These are phyloP conservation scores for Fusarium liriodendri DNA, from an alignment of 2,329 filamentous ascomycete species.

Conservation along the genomic window DNA sequence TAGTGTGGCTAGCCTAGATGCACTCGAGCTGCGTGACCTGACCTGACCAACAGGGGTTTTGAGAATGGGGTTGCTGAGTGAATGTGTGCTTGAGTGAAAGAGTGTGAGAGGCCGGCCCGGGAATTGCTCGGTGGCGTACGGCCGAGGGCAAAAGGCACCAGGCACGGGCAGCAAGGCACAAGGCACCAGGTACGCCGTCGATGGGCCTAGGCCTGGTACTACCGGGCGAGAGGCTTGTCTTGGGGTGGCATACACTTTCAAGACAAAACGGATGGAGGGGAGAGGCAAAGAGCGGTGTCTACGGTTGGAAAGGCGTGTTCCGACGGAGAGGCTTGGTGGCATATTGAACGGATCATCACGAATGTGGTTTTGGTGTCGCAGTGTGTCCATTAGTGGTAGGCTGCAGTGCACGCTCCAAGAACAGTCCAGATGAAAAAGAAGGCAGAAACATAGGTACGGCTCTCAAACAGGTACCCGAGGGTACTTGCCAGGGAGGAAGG, in stretches of 20 bases:
- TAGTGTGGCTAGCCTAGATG: slow-evolving; percentile 12
- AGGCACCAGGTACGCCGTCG: slow-evolving; percentile 25
- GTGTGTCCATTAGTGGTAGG: background rate
- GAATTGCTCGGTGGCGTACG: slow-evolving; percentile 28
- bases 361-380: background rate
- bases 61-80: background rate
- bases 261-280: background rate
- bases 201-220: slow-evolving; percentile 17
- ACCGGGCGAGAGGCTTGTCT: background rate
- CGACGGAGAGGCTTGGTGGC: background rate
- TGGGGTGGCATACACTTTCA: slow-evolving; percentile 6
- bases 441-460: background rate
- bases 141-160: slow-evolving; percentile 10
- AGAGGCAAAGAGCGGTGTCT: slow-evolving; percentile 19
- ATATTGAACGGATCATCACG: slow-evolving; percentile 1
- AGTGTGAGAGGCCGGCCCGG: slow-evolving; percentile 15
- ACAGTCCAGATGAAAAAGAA: slow-evolving; percentile 16
- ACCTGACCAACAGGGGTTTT: slow-evolving; percentile 7
- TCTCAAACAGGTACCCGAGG: slow-evolving; percentile 24
- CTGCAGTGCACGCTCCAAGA: background rate
- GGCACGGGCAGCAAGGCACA: slow-evolving; percentile 24
- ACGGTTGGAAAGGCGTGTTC: background rate
- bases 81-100: background rate
- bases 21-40: slow-evolving; percentile 3
- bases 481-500: slow-evolving; percentile 12